Evolutionary conservation across 2,329 filamentous ascomycete species (phyloP).

Genomic region (Chalaropsis ovoidea): DNA sequence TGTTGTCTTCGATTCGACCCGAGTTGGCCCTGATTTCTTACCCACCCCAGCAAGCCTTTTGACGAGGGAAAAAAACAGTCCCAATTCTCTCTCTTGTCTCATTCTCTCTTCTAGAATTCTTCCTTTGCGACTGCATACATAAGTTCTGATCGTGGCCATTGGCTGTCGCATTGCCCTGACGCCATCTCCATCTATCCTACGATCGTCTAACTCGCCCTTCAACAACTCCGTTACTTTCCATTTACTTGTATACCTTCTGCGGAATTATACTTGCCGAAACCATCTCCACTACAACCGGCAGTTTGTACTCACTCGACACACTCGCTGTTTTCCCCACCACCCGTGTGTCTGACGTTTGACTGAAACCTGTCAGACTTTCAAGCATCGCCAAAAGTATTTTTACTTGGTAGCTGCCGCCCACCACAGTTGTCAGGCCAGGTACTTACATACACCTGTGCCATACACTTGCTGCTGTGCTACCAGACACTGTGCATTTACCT

Average conservation of each 20-base stretch:
- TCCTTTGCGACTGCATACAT: conserved; percentile 5
- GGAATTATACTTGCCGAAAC: background rate
- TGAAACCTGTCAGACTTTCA: conserved; percentile 12
- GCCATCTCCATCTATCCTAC: background rate
- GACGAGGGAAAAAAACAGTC: background rate
- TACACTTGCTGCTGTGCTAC: background rate
- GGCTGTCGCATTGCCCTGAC: background rate
- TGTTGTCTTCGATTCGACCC: background rate
- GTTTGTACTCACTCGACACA: background rate
- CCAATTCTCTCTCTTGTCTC: background rate
- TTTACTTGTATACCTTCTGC: background rate
- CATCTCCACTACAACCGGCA: background rate
- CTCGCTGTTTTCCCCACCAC: background rate
- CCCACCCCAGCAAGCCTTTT: background rate
- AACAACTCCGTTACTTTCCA: background rate
- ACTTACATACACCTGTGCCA: conserved; percentile 1
- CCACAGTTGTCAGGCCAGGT: background rate
- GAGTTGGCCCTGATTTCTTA: background rate
- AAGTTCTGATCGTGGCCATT: background rate
- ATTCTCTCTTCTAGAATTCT: conserved; percentile 7
- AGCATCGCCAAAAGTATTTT: conserved; percentile 8
- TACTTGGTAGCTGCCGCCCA: background rate
- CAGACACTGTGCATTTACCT: background rate
- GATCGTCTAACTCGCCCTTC: background rate
- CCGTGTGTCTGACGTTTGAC: background rate